These are phyloP conservation scores for Trametes versicolor DNA, from an alignment of 1,284 basidiomycete genomes.

Conservation along the genomic window DNA sequence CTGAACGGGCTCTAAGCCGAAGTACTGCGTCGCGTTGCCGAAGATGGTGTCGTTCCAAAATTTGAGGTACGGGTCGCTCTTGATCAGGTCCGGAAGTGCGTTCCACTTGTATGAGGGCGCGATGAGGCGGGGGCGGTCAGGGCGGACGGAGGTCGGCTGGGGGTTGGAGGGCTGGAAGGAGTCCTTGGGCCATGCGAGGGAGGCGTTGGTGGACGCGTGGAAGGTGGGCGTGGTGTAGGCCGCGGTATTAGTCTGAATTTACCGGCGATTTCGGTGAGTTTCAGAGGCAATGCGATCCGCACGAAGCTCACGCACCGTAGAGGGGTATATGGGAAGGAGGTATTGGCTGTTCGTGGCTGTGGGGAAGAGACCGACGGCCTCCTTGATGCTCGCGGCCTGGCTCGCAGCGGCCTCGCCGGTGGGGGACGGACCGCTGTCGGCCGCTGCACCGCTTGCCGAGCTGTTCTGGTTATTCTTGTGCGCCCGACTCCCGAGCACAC, in stretches of 20 bases:
- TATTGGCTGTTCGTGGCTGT: conserved; percentile 80
- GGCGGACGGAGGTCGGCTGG: conserved; percentile 67
- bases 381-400: conserved; percentile 66
- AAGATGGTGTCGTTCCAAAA: conserved; percentile 95
- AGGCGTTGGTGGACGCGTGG: conserved; percentile 56
- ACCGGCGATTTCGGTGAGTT: conserved; percentile 7
- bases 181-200: conserved; percentile 81
- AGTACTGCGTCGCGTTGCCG: conserved; percentile 84
- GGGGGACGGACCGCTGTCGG: conserved; percentile 29
- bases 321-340: conserved; percentile 87
- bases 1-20: conserved; percentile 63
- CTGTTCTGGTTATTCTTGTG: conserved; percentile 53
- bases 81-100: conserved; percentile 82
- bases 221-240: conserved; percentile 83
- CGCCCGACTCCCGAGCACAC: conserved; percentile 73
- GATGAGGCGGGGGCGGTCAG: conserved; percentile 92
- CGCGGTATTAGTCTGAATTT: conserved; percentile 81
- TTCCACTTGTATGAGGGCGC: conserved; percentile 94
- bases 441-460: conserved; percentile 35
- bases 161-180: conserved; percentile 75
- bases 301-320: conserved; percentile 67
- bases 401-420: conserved; percentile 49
- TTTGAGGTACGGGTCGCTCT: conserved; percentile 86
- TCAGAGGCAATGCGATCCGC: background rate
- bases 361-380: conserved; percentile 71